These are phyloP conservation scores for Exophiala sideris DNA, from an alignment of 2,329 filamentous ascomycete species.

Conservation along the genomic window DNA sequence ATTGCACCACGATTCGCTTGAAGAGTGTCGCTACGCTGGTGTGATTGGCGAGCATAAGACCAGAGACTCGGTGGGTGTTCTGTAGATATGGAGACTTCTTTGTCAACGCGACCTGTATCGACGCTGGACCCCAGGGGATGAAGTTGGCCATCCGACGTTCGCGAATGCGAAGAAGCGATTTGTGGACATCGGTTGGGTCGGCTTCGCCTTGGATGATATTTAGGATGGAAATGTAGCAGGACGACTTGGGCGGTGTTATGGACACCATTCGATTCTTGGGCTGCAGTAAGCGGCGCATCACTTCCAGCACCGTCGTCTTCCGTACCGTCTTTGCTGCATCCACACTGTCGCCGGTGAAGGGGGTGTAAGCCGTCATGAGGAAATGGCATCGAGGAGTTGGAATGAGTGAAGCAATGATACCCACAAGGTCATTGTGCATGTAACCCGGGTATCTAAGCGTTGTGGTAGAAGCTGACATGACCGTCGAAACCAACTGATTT, in stretches of 20 bases:
- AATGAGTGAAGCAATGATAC: constrained; percentile 92
- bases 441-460: constrained; percentile 96
- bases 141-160: constrained; percentile 92
- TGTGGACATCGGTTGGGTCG: constrained; percentile 95
- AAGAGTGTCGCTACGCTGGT: constrained; percentile 96
- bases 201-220: constrained; percentile 99
- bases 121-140: constrained; percentile 96
- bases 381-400: constrained; percentile 97
- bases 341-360: constrained; percentile 93
- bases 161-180: constrained; percentile 91
- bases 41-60: constrained; percentile 96
- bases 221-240: constrained; percentile 97
- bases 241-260: constrained; percentile 90
- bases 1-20: constrained; percentile 87
- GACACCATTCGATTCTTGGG: constrained; percentile 99
- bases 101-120: constrained; percentile 93
- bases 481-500: constrained; percentile 93
- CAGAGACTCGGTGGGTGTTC: constrained; percentile 90
- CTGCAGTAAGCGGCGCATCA: constrained; percentile 92
- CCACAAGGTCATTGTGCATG: constrained; percentile 99
- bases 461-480: constrained; percentile 97
- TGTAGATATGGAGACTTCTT: constrained; percentile 95
- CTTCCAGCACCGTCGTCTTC: constrained; percentile 95
- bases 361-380: constrained; percentile 96
- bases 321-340: constrained; percentile 96